These are phyloP conservation scores for Crithidia acanthocephali DNA, from an alignment of 208 protist genomes.

Conservation along the genomic window DNA sequence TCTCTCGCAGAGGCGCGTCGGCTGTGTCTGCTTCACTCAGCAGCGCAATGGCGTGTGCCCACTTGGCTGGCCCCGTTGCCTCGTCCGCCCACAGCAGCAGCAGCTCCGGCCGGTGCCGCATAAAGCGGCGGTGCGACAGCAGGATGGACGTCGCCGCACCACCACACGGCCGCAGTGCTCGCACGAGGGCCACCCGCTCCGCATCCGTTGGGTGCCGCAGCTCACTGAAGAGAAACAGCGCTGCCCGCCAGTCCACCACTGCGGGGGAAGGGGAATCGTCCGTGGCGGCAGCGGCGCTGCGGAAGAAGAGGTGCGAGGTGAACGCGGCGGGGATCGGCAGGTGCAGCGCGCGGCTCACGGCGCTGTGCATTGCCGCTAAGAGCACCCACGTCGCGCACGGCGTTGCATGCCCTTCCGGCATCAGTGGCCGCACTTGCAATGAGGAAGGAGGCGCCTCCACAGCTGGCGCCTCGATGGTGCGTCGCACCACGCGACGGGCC, in stretches of 20 bases:
- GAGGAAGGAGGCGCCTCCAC: neutral
- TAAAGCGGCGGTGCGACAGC: slow-evolving; percentile 44
- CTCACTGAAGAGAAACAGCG: slow-evolving; percentile 59
- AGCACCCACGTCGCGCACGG: slow-evolving; percentile 29
- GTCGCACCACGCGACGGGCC: slow-evolving; percentile 14
- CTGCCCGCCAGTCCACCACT: slow-evolving; percentile 41
- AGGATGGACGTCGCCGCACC: slow-evolving; percentile 37
- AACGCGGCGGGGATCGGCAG: slow-evolving; percentile 59
- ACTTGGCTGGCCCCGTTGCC: slow-evolving; percentile 22
- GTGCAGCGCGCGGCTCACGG: slow-evolving; percentile 37
- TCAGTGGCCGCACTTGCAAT: neutral
- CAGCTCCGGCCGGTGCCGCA: slow-evolving; percentile 52
- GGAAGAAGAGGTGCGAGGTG: slow-evolving; percentile 45
- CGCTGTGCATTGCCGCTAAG: slow-evolving; percentile 41
- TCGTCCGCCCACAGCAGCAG: slow-evolving; percentile 68
- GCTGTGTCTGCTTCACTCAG: neutral
- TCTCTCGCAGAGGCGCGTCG: neutral
- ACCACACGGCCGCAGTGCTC: slow-evolving; percentile 34
- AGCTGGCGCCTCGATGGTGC: neutral
- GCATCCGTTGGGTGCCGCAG: slow-evolving; percentile 49
- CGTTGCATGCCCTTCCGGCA: neutral
- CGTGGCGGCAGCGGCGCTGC: slow-evolving; percentile 17
- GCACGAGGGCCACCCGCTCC: slow-evolving; percentile 59
- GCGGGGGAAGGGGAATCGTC: too few relatives aligned
- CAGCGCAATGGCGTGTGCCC: slow-evolving; percentile 20